A percentile compares a stretch with the other conserved stretches of the same genome.
Conservation (phyloP, 768 basidiomycete species). For the Panaeolus cyanescens region DNA sequence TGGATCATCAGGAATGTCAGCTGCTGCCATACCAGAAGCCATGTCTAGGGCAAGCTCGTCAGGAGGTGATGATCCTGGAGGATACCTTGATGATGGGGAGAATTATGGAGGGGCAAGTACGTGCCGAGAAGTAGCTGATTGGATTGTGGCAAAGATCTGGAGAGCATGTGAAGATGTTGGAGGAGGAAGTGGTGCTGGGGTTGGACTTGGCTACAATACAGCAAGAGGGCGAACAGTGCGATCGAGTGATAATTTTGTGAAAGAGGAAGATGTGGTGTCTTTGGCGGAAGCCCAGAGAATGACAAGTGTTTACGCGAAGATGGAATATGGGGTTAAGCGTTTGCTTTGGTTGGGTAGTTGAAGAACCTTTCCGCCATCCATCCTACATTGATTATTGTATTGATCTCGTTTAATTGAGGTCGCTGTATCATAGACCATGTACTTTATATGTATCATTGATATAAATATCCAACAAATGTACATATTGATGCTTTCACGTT, state of each 20-base stretch:
- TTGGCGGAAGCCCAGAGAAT: constrained; percentile 80
- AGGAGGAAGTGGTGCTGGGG: constrained; percentile 38
- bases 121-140: constrained; percentile 76
- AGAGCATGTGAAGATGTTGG: constrained; percentile 70
- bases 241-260: neutral
- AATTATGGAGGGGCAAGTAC: constrained; percentile 61
- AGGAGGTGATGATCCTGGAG: neutral
- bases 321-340: constrained; percentile 93
- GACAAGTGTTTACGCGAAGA: constrained; percentile 87
- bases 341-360: constrained; percentile 85
- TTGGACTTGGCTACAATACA: constrained; percentile 25
- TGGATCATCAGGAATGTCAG: constrained; percentile 46
- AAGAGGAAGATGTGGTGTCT: constrained; percentile 10
- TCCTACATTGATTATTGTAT: neutral
- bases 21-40: constrained; percentile 41
- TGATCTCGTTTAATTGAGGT: neutral
- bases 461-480: neutral
- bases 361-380: neutral
- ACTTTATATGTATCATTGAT: neutral
- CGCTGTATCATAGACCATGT: neutral
- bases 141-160: constrained; percentile 71
- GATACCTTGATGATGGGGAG: constrained; percentile 30
- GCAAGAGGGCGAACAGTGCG: neutral
- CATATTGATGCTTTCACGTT: neutral
- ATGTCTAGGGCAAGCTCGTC: constrained; percentile 33